These are phyloP conservation scores for Solanum hybrid DNA, from an alignment of 305 asterid genomes.

Conservation along the genomic window DNA sequence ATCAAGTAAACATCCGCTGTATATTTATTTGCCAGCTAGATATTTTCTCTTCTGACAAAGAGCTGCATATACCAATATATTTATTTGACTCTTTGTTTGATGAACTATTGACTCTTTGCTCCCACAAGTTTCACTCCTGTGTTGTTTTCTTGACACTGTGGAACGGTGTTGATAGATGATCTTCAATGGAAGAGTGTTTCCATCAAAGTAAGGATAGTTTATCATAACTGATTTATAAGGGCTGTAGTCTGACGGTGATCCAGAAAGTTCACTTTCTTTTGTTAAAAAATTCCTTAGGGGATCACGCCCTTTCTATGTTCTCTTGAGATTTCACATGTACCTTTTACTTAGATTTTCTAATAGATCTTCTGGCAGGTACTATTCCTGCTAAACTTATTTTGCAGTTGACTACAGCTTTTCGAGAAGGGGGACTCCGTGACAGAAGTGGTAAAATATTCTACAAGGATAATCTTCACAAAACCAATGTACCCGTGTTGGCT, in stretches of 20 bases:
- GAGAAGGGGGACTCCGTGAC: slow-evolving; percentile 82
- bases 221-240: neutral
- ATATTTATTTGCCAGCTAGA: neutral
- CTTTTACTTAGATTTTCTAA: neutral
- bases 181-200: neutral
- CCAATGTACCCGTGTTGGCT: slow-evolving; percentile 66
- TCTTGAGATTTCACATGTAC: neutral
- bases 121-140: neutral
- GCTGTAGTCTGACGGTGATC: neutral
- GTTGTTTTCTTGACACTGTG: neutral
- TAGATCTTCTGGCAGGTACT: slow-evolving; percentile 45
- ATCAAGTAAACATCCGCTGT: neutral
- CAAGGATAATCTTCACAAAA: slow-evolving; percentile 65
- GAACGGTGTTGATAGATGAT: neutral
- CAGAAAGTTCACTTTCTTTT: neutral
- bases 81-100: neutral
- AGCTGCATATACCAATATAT: neutral
- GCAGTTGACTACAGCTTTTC: slow-evolving; percentile 75
- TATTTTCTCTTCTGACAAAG: neutral
- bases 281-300: neutral
- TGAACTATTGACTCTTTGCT: neutral
- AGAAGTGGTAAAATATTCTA: slow-evolving; percentile 61
- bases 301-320: neutral
- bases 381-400: slow-evolving; percentile 72
- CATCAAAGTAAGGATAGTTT: neutral